These are phyloP conservation scores for Candida taoyuanica DNA, from an alignment of 805 yeast genomes.

Conservation along the genomic window DNA sequence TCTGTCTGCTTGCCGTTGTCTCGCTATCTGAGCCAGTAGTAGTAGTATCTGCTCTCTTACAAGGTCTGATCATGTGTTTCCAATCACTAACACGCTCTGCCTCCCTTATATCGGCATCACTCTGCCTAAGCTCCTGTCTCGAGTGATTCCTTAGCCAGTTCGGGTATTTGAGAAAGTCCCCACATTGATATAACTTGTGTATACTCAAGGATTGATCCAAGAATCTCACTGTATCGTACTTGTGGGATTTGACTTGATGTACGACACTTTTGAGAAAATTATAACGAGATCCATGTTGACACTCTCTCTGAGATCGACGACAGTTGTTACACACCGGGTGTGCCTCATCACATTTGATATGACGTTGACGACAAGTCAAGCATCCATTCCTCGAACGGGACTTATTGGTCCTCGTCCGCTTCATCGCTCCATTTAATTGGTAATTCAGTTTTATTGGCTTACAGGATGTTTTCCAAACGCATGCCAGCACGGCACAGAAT, in stretches of 20 bases:
- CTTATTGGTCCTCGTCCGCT: constrained; percentile 4
- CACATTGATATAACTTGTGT: constrained; percentile 15
- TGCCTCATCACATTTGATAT: constrained; percentile 59
- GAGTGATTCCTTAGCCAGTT: constrained; percentile 17
- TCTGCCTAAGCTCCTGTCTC: constrained; percentile 13
- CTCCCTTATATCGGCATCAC: constrained; percentile 18
- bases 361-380: constrained; percentile 53
- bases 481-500: too few species aligned
- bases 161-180: constrained; percentile 18
- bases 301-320: constrained; percentile 40
- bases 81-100: constrained; percentile 4
- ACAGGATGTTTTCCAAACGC: too few species aligned
- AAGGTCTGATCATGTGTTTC: not conserved
- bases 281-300: constrained; percentile 43
- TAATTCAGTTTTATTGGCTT: too few species aligned
- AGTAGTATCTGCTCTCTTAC: constrained; percentile 4
- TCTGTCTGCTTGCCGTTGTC: constrained; percentile 7
- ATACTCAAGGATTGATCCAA: constrained; percentile 22
- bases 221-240: constrained; percentile 5
- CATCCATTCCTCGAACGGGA: constrained; percentile 41
- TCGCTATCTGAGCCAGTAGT: constrained; percentile 19
- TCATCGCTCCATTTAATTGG: too few species aligned
- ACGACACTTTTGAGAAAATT: constrained; percentile 35
- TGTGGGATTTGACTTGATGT: constrained; percentile 16
- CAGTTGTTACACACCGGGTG: constrained; percentile 52